phyloP scores from a whole-genome alignment of 129 eudicot species.

The Mikania micrantha region DNA sequence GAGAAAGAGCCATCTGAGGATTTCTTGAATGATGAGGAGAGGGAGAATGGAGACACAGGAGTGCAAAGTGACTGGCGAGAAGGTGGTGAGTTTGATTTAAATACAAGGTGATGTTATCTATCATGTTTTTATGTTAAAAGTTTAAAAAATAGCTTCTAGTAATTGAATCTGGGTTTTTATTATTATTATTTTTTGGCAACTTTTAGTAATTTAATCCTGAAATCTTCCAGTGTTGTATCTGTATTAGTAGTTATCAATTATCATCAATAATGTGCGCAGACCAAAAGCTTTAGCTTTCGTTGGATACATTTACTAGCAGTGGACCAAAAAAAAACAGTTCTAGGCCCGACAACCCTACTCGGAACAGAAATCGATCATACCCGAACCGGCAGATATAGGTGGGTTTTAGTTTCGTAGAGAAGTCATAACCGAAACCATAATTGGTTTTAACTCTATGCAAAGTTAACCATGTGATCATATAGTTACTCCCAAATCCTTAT shows the following conservation, averaged over 20 bases:
- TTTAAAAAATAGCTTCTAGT: background rate
- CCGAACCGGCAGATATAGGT: too few species aligned
- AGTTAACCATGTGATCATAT: too few species aligned
- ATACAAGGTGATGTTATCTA: conserved; percentile 34
- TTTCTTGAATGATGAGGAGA: conserved; percentile 36
- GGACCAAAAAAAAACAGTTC: too few species aligned
- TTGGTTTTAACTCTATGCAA: too few species aligned
- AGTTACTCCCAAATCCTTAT: too few species aligned
- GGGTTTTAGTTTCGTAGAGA: too few species aligned
- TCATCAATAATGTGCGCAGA: too few species aligned
- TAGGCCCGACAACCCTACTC: too few species aligned
- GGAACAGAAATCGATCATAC: too few species aligned
- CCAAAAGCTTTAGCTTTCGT: too few species aligned
- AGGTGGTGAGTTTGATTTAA: conserved; percentile 82
- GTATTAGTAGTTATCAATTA: background rate
- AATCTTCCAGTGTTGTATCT: background rate
- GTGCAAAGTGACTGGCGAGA: conserved; percentile 67
- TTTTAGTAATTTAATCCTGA: conserved; percentile 12
- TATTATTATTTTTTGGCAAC: background rate
- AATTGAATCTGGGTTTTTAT: conserved; percentile 10
- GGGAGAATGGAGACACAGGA: conserved; percentile 72
- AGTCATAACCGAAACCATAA: too few species aligned
- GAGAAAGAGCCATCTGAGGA: conserved; percentile 40
- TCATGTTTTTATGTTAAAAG: conserved; percentile 10
- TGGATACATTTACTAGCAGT: too few species aligned